Evolutionary conservation across 768 basidiomycete species (phyloP).

Genomic region (Russula compacta): DNA sequence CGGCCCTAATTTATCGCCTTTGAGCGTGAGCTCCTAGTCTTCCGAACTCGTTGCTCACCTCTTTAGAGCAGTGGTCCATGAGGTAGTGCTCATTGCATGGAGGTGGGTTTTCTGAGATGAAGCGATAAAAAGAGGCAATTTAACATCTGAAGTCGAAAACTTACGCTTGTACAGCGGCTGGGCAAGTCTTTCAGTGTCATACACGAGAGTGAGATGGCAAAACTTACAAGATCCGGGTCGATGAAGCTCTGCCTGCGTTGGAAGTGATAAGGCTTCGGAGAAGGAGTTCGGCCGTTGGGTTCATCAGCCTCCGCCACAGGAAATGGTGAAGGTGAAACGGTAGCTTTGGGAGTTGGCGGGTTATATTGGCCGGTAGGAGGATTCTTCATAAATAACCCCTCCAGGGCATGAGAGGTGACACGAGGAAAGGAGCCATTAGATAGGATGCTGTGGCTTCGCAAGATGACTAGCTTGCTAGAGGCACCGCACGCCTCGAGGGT

Average conservation of each 20-base stretch:
- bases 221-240: slow-evolving; percentile 33
- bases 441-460: slow-evolving; percentile 40
- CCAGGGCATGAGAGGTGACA: slow-evolving; percentile 45
- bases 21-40: not conserved
- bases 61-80: slow-evolving; percentile 71
- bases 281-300: not conserved
- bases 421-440: slow-evolving; percentile 38
- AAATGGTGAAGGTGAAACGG: not conserved
- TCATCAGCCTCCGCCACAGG: slow-evolving; percentile 4
- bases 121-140: slow-evolving; percentile 7
- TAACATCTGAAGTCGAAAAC: not conserved
- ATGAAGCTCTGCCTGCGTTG: slow-evolving; percentile 5
- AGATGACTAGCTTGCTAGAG: slow-evolving; percentile 54
- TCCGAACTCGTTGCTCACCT: slow-evolving; percentile 26
- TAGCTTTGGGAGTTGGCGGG: not conserved
- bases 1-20: slow-evolving; percentile 24
- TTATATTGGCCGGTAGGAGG: slow-evolving; percentile 9
- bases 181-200: not conserved
- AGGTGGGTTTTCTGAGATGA: slow-evolving; percentile 58
- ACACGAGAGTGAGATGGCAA: not conserved
- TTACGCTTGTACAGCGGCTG: slow-evolving; percentile 16
- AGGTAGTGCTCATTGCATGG: slow-evolving; percentile 82
- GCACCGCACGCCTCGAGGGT: slow-evolving; percentile 52
- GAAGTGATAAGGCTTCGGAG: not conserved
- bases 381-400: slow-evolving; percentile 40